These are phyloP conservation scores for Gypsophila paniculata DNA, from an alignment of 179 eudicot genomes.

Conservation along the genomic window DNA sequence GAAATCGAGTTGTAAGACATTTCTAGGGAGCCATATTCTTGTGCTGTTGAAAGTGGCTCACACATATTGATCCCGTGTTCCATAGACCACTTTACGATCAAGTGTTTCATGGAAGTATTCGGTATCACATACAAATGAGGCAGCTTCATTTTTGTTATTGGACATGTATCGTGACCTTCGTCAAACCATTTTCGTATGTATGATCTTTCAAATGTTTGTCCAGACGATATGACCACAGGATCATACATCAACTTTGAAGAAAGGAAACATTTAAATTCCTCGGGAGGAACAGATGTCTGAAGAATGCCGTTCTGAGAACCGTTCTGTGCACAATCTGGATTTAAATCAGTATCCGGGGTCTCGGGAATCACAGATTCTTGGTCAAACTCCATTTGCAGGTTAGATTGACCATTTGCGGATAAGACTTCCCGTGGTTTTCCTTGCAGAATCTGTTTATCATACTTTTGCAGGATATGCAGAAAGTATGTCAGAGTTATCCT, in stretches of 20 bases:
- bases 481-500: constrained; percentile 46
- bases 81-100: constrained; percentile 58
- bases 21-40: constrained; percentile 34
- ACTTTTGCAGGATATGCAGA: constrained; percentile 40
- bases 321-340: constrained; percentile 13
- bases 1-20: constrained; percentile 50
- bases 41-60: constrained; percentile 32
- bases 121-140: constrained; percentile 40
- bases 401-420: constrained; percentile 21
- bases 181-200: constrained; percentile 75
- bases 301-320: constrained; percentile 27
- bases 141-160: constrained; percentile 49
- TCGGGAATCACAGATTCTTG: constrained; percentile 16
- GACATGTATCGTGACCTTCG: constrained; percentile 71
- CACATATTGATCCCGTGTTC: constrained; percentile 28
- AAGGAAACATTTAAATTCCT: constrained; percentile 66
- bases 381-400: constrained; percentile 20
- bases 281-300: constrained; percentile 36
- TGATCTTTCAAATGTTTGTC: constrained; percentile 68
- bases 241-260: constrained; percentile 63
- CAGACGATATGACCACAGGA: constrained; percentile 77
- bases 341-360: constrained; percentile 23
- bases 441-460: constrained; percentile 38
- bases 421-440: constrained; percentile 28
- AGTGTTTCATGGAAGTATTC: constrained; percentile 48